These are phyloP conservation scores for Aspergillus caelatus DNA, from an alignment of 2,329 filamentous ascomycete species.

Conservation along the genomic window DNA sequence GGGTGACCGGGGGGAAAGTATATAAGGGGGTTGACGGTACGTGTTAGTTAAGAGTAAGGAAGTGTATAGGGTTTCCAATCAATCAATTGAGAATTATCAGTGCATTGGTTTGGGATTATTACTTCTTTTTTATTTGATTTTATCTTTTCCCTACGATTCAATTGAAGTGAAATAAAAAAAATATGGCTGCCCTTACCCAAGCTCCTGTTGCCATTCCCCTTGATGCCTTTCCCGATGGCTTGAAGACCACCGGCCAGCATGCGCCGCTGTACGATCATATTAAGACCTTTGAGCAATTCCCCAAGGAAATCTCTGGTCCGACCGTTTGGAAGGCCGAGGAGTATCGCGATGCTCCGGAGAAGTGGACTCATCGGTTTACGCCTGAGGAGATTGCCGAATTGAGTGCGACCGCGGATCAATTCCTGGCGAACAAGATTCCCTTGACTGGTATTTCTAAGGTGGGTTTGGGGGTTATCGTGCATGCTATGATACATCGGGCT, in stretches of 20 bases:
- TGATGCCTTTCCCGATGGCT: constrained; percentile 64
- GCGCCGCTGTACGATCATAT: constrained; percentile 67
- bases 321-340: constrained; percentile 74
- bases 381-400: constrained; percentile 69
- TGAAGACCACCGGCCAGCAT: constrained; percentile 73
- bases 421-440: constrained; percentile 66
- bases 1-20: neutral
- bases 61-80: neutral
- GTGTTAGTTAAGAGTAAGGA: neutral
- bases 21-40: neutral
- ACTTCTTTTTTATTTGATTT: neutral
- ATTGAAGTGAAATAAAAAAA: neutral
- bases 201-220: constrained; percentile 42
- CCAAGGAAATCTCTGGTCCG: constrained; percentile 68
- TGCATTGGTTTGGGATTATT: constrained; percentile 14
- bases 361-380: constrained; percentile 73
- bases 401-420: constrained; percentile 66
- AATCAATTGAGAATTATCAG: constrained; percentile 28
- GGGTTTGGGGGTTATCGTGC: neutral
- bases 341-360: constrained; percentile 63
- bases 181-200: constrained; percentile 42
- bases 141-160: neutral
- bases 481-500: neutral
- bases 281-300: constrained; percentile 70
- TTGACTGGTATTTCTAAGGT: constrained; percentile 72